Base-by-base conservation (phyloP, 1,139 yeast genomes). In the Blastobotrys capitulatus region DNA sequence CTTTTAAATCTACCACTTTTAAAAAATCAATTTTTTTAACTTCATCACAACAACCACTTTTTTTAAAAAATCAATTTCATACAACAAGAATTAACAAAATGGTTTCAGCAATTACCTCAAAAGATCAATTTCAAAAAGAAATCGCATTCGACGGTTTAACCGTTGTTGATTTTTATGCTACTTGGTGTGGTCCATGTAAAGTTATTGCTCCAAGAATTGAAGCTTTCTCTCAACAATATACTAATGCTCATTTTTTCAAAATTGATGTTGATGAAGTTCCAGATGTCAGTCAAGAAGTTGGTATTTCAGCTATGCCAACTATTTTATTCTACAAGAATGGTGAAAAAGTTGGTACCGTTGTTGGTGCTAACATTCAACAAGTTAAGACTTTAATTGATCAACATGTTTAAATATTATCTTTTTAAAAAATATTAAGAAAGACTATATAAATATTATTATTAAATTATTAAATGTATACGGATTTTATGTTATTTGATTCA, bases 121-220 rank as follows among this genome's bases (percentile, higher is more conserved):
- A 3, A 8, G 3, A 18, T 19, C 55, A 58, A 46, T 60, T 59
- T 55, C 46, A 57, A 38, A 52, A 53, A 36, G 58, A 54, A 25
- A 53, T 56, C 51, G 49, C 50, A 37, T 54, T 48, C 44, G 52
- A 57, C 22, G 57, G 57, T 15, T 51, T 58, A 34, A 55, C 86
- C 57, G 94, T 89, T 56, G 87, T 89, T 57, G 97, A 89, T 74
- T 89, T 89, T 74, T 42, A 36, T 34, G 53, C 53, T 73, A 19
- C 90, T 55, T 89, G 97, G 96, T 89, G 97, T 72, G 96, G 96
- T 60, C 96, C 97, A 55, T 89, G 97, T 76, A 88, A 88, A 76
- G 85, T 86, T 83, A 83, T 89, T 74, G 89, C 96, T 54, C 97
- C 97, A 66, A 74, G 86, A 73, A 72, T 89, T 62, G 94, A 87